Base-by-base conservation (phyloP, 495 filamentous ascomycete genomes). In the Cercophora newfieldiana region DNA sequence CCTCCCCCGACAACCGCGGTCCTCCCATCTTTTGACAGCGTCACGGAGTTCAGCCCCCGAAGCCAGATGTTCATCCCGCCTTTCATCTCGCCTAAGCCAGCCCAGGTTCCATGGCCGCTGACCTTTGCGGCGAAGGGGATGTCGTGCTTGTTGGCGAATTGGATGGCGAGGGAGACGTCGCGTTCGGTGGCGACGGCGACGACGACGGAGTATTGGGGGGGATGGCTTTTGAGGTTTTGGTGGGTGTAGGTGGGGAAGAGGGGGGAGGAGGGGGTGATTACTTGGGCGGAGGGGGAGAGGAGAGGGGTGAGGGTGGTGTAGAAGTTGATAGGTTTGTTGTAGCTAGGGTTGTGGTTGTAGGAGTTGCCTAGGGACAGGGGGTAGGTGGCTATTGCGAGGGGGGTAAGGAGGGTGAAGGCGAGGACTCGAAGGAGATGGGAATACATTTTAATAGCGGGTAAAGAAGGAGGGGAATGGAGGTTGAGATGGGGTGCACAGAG, bases 1-100 rank as follows among this genome's bases (percentile, higher is more conserved):
- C 86, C 86, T 7, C 83, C 86, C 0, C 81, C 82, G 55, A 88
- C 69, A 0, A 66, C 79, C 19, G 78, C 84, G 1, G 79, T 68
- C 2, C 22, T 30, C 3, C 79, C 80, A 64, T 82, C 76, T 4
- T 66, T 16, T 0, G 77, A 68, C 26, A 88, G 66, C 10, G 66
- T 59, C n/a, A 85, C 75, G 62, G 72, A 77, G n/a, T 37, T 61
- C 31, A 86, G 64, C 22, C 80, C 71, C 14, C 66, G 64, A 48
- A 86, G 29, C 49, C 69, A 73, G 49, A 86, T 87, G 12, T 75
- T 74, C 50, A 88, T 78, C 5, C 83, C 85, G 33, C 75, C 61
- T 12, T 76, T 30, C 69, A 85, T 72, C 2, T 72, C 73, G 0
- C 73, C 75, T 10, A 86, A 68, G 1, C 73, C 71, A 10, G 66